These are phyloP conservation scores for Cryomyces minteri DNA, from an alignment of 495 filamentous ascomycete genomes.

Conservation along the genomic window DNA sequence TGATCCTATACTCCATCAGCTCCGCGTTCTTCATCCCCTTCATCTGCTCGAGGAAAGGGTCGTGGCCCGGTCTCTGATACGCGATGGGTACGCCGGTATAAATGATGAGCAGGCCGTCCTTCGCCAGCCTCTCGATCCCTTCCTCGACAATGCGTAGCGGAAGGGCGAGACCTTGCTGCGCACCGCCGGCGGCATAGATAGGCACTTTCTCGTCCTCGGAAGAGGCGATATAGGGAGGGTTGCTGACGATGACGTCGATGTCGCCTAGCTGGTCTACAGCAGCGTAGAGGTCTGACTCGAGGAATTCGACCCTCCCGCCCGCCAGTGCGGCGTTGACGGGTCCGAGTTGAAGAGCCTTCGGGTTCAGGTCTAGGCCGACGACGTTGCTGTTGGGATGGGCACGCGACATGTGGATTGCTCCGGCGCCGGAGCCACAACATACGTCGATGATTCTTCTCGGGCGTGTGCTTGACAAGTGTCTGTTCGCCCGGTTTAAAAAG, in stretches of 20 bases:
- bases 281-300: neutral
- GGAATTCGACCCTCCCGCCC: neutral
- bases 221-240: conserved; percentile 1
- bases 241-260: conserved; percentile 1
- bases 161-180: neutral
- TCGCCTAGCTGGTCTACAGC: neutral
- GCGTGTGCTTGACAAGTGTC: neutral
- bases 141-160: neutral
- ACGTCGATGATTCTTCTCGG: conserved; percentile 1
- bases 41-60: neutral
- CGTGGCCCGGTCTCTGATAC: neutral
- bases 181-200: conserved; percentile 1
- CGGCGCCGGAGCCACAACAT: conserved; percentile 1
- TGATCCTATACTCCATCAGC: neutral
- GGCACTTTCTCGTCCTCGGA: neutral
- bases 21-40: neutral
- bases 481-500: neutral
- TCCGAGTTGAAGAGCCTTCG: neutral
- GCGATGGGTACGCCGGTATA: neutral
- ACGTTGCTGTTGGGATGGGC: neutral
- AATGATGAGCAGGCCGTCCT: neutral
- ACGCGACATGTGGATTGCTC: neutral
- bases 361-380: conserved; percentile 1
- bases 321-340: neutral
- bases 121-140: neutral